Conservation (phyloP, 2,329 filamentous ascomycete genomes). For the Penicillium verrucosum region DNA sequence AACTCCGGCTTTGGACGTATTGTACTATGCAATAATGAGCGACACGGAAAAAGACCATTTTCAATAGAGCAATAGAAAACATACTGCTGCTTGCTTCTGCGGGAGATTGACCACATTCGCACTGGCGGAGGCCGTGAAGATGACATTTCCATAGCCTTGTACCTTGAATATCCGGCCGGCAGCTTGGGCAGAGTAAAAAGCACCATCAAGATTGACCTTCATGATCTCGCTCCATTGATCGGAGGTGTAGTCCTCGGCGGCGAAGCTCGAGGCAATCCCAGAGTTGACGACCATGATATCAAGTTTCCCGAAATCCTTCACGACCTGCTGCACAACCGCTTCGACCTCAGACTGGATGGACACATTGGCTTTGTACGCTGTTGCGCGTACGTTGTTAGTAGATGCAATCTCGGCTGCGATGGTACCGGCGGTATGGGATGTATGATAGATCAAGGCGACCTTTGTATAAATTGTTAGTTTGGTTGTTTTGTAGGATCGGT, state of each 20-base stretch:
- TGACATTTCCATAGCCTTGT: constrained; percentile 36
- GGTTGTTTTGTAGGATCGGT: background rate
- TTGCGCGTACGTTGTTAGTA: constrained; percentile 25
- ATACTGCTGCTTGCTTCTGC: constrained; percentile 37
- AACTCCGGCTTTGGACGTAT: constrained; percentile 37
- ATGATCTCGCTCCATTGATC: constrained; percentile 43
- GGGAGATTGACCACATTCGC: constrained; percentile 41
- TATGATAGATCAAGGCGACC: constrained; percentile 34
- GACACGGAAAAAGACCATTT: background rate
- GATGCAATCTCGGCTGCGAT: constrained; percentile 28
- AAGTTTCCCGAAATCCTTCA: constrained; percentile 43
- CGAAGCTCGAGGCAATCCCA: constrained; percentile 37
- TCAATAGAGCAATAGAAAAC: background rate
- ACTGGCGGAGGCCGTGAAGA: constrained; percentile 41
- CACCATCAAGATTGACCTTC: constrained; percentile 40
- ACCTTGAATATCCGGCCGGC: constrained; percentile 38
- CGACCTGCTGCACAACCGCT: constrained; percentile 32
- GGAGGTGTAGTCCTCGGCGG: constrained; percentile 40
- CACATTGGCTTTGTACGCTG: constrained; percentile 39
- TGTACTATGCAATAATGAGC: constrained; percentile 27
- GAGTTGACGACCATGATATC: constrained; percentile 50
- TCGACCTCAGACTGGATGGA: constrained; percentile 31
- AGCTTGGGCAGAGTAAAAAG: constrained; percentile 40
- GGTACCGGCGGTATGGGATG: constrained; percentile 22
- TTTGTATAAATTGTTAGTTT: background rate